A percentile compares a stretch with the other conserved stretches of the same genome.
Evolutionary conservation across 176 grass and related monocot genomes (phyloP).

Genomic region (Rhipidocladum racemiflorum): DNA sequence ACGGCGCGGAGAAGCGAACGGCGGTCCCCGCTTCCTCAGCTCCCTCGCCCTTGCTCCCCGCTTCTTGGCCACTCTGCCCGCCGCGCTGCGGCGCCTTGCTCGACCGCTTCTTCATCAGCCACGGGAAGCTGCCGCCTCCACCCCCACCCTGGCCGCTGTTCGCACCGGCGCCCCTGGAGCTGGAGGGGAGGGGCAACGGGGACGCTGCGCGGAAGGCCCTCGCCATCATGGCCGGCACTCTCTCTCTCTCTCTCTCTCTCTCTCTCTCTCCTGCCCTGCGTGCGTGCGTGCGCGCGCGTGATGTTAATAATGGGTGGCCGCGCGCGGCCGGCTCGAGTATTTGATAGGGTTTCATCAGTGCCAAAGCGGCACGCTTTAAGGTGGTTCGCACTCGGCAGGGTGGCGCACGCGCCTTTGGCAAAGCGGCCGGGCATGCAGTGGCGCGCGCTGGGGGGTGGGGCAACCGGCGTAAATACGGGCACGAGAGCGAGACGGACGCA

Average conservation of each 20-base stretch:
- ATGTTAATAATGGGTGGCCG: conserved; percentile 24
- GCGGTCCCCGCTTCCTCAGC: conserved; percentile 22
- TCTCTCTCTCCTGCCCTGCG: background rate
- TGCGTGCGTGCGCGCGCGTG: conserved; percentile 9
- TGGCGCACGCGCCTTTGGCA: conserved; percentile 29
- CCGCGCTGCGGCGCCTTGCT: conserved; percentile 15
- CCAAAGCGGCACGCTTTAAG: conserved; percentile 7
- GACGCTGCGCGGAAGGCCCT: conserved; percentile 51
- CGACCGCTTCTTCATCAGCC: conserved; percentile 42
- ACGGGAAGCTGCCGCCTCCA: conserved; percentile 30
- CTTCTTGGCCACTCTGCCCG: background rate
- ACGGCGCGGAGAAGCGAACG: background rate
- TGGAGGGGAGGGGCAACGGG: conserved; percentile 40
- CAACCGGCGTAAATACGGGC: conserved; percentile 1
- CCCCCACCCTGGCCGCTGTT: background rate
- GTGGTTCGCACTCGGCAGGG: conserved; percentile 1
- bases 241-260: background rate
- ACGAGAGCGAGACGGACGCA: background rate
- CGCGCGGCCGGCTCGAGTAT: conserved; percentile 15
- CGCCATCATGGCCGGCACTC: conserved; percentile 30
- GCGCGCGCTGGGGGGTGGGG: background rate
- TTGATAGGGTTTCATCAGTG: conserved; percentile 21
- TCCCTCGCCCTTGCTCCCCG: background rate
- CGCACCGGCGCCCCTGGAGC: background rate
- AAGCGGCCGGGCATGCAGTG: background rate